Base-by-base conservation (phyloP, 768 basidiomycete species). In the Leccinum incarnatum region DNA sequence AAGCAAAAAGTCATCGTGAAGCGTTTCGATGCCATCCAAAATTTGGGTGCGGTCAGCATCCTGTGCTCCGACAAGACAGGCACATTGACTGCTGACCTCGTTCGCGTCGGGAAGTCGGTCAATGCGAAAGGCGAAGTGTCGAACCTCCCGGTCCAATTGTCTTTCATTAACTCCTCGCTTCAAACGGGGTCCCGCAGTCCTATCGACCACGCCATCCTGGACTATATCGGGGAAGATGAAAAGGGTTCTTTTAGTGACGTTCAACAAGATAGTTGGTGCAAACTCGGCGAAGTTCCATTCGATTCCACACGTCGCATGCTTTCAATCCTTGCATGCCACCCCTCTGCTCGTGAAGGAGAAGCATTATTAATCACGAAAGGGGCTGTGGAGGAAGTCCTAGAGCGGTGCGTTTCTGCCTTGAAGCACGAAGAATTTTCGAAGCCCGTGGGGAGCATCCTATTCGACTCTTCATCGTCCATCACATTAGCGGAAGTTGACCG, bases 41-140 rank as follows among this genome's bases (percentile, higher is more conserved):
- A 80, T 52, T 67, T 88, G 42, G 83, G 84, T 11, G 82, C 79
- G 9, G 83, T 87, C 27, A 75, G 72, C 55, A 65, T 79, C 51
- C 67, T 79, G 54, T 87, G 85, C 67, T 84, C 83, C 23, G 86
- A 88, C 69, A 87, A 87, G 69, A 88, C 86, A 1, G 86, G 86
- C 25, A 88, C 86, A 15, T 67, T 83, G 30, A 83, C 82, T 9
- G 70, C 68, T 40, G 72, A 72, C 59, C 63, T 64, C 19, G 71
- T 74, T 71, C 78, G 80, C 54, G 74, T 55, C 70, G 76, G 60
- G 53, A 72, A 60, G 65, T 73, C 62, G 55, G 61, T 72, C 4
- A 53, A 69, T 21, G 27, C 21, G 40, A 53, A 47, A 45, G 68
- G 70, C 46, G 67, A 66, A 57, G 23, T 54, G 14, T 67, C 70